Percentiles rank a stretch among this genome's conserved stretches.
These are phyloP conservation scores for Paramecium tetraurelia DNA, from an alignment of 73 alveolate species.

Conservation along the genomic window DNA sequence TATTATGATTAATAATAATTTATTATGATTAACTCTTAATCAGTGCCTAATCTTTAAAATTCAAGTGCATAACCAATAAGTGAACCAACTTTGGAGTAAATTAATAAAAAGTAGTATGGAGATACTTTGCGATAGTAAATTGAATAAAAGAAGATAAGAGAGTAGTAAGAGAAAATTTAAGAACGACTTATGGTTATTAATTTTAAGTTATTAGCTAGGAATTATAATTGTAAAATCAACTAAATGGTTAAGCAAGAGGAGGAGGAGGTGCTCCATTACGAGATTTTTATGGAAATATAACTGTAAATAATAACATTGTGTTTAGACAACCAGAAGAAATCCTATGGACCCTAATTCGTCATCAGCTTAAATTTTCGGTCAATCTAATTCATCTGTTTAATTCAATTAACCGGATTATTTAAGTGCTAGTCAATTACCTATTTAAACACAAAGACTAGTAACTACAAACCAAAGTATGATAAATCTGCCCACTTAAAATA, in stretches of 20 bases:
- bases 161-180: not conserved
- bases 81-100: not conserved
- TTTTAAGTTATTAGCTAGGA: not conserved
- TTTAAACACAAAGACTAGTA: not conserved
- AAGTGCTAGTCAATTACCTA: not conserved
- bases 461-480: not conserved
- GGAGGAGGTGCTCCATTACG: constrained; percentile 41
- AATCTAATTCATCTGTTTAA: not conserved
- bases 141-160: not conserved
- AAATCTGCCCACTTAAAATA: not conserved
- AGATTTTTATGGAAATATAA: constrained; percentile 26
- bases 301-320: not conserved
- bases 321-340: constrained; percentile 33
- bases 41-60: not conserved
- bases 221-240: not conserved
- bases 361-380: not conserved
- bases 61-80: not conserved
- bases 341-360: not conserved
- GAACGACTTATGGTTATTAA: not conserved
- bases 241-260: not conserved
- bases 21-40: not conserved
- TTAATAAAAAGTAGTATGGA: not conserved
- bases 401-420: not conserved
- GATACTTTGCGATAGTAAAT: not conserved
- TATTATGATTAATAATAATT: constrained; percentile 63